Base-by-base conservation (phyloP, 2,329 filamentous ascomycete genomes). In the Chaetomium strumarium region DNA sequence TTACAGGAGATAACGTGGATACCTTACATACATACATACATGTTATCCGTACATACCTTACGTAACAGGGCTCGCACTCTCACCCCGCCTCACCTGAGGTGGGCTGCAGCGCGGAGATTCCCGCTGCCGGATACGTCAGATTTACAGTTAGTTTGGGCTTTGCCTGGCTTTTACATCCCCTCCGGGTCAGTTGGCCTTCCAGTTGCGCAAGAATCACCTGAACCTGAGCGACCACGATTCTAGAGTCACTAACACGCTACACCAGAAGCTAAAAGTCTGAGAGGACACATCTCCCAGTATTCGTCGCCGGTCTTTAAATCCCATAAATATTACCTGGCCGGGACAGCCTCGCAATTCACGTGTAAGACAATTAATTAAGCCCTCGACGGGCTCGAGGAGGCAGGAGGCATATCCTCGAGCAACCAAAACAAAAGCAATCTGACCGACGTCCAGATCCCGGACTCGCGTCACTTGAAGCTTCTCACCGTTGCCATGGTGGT, bases 401-500 rank as follows among this genome's bases (percentile, higher is more conserved):
- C 16, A 24, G 20, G 17, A 8, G 39, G 14, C 33, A 20, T 41
- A 24, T 24, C 4, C 7, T 24, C 24, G 7, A 20, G 24, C 20
- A n/a, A 30, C 13, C 20, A 9, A 16, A 12, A 42, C 19, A 11
- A 30, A 14, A 8, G 12, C 20, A 41, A 42, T 12, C n/a, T 1
- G 5, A 11, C 45, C 24, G 13, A 13, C 10, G 9, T 20, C 2
- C 36, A 10, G 12, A 40, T 37, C 42, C 11, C 16, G 17, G 11
- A n/a, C 12, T 31, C 53, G 48, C 37, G 43, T 47, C 34, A 12
- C 42, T n/a, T 37, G 11, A n/a, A 37, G 20, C 14, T 30, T 41
- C 31, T 47, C 19, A 31, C 49, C 37, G 47, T 60, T 66, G 75
- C 65, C 66, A 95, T 95, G 90, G 90, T 93, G 63, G 87, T 86